Conservation (phyloP, 2,329 filamentous ascomycete species). For the Exophiala aquamarina region DNA sequence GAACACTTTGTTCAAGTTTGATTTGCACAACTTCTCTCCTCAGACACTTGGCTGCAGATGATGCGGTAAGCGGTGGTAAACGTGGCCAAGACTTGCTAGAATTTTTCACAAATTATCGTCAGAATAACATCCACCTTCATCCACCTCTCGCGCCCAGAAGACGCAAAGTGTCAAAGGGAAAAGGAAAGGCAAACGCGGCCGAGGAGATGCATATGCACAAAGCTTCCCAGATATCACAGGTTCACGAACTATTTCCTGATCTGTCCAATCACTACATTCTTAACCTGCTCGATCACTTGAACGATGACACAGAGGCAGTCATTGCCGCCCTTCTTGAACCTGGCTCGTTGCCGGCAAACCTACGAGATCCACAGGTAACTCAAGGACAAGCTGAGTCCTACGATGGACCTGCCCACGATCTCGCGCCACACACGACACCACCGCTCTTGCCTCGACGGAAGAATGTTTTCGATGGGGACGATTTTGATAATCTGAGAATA, state of each 20-base stretch:
- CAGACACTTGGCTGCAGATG: constrained; percentile 38
- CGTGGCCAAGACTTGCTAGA: constrained; percentile 42
- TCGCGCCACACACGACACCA: constrained; percentile 50
- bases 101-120: constrained; percentile 40
- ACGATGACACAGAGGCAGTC: constrained; percentile 73
- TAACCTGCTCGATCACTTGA: constrained; percentile 75
- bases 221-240: constrained; percentile 80
- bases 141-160: constrained; percentile 41
- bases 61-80: constrained; percentile 37
- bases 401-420: constrained; percentile 37
- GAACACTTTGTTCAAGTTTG: constrained; percentile 75
- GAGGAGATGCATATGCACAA: constrained; percentile 70
- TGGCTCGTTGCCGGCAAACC: constrained; percentile 68
- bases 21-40: constrained; percentile 78
- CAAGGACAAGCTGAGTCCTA: constrained; percentile 12
- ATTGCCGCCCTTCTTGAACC: constrained; percentile 76
- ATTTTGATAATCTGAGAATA: constrained; percentile 69
- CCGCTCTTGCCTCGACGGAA: constrained; percentile 55
- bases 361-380: constrained; percentile 46
- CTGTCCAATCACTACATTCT: constrained; percentile 80
- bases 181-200: constrained; percentile 37
- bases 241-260: constrained; percentile 93
- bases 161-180: constrained; percentile 41
- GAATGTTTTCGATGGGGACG: constrained; percentile 79
- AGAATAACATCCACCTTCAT: constrained; percentile 39